Evolutionary conservation across 345 rosid genomes (phyloP), one percentile per base, ranked within the genome.

Genomic region (Trapa bicornis): DNA sequence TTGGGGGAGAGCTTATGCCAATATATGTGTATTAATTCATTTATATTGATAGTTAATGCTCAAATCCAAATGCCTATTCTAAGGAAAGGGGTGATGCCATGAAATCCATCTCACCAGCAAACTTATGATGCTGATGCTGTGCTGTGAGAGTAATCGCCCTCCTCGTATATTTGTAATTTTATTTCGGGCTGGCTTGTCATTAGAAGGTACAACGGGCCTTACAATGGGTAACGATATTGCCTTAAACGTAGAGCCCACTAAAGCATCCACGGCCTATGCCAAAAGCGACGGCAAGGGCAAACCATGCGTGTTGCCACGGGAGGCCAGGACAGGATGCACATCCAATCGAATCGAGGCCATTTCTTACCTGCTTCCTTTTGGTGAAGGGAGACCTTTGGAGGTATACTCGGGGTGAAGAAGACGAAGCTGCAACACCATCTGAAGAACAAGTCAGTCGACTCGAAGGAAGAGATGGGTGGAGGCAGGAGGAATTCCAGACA

Each of bases 401-500:
- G 53, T 42, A 2, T 52, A 29, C 47, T 53, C 32, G 37, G 67
- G 64, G 14, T 22, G 67, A 64, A 54, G 62, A 43, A 32, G 53
- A 43, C 22, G 66, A 17, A 10, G 47, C 37, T 22, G 67, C 47
- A 41, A 9, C 63, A 58, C 38, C 63, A 58, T 10, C 15, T 8
- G 60, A 13, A 70, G 53, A 37, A 65, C 52, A 13, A 65, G 67
- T 41, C 48, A 33, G 29, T 39, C 33, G 3, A 41, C 12, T 58
- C 67, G 67, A 16, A 47, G 29, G 15, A 29, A 53, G 37, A n/a
- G 41, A 54, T 37, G 70, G 73, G 63, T 22, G 50, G 73, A 39
- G 66, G 72, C 37, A 69, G 50, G n/a, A 61, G 72, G 41, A 69
- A 36, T 45, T 39, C 72, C 60, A 33, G 37, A 41, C 33, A 39